Conservation (phyloP, 2,329 filamentous ascomycete genomes). For the Xylogone sp. region DNA sequence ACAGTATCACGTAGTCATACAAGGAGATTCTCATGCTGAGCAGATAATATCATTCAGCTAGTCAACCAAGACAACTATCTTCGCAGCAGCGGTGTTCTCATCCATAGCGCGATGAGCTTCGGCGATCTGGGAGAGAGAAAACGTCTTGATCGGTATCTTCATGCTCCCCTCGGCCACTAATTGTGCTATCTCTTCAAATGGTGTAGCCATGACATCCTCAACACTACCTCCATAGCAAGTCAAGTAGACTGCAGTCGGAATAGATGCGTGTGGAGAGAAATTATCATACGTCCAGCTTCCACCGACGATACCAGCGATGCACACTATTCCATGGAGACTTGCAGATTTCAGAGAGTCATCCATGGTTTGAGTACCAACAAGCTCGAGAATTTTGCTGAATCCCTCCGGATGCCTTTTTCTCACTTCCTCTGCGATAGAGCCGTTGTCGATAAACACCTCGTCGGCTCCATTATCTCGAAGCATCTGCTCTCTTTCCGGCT, state of each 20-base stretch:
- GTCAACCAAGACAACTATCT: slow-evolving; percentile 35
- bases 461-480: slow-evolving; percentile 36
- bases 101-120: slow-evolving; percentile 43
- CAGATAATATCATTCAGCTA: too few species aligned
- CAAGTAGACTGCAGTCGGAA: slow-evolving; percentile 35
- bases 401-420: slow-evolving; percentile 11
- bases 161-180: slow-evolving; percentile 35
- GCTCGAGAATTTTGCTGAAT: slow-evolving; percentile 43
- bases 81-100: slow-evolving; percentile 37
- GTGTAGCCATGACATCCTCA: slow-evolving; percentile 37
- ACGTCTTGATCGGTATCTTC: slow-evolving; percentile 36
- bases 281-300: slow-evolving; percentile 17
- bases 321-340: slow-evolving; percentile 36
- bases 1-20: background rate
- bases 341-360: slow-evolving; percentile 39
- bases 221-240: slow-evolving; percentile 36
- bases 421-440: slow-evolving; percentile 33
- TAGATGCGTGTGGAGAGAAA: slow-evolving; percentile 39
- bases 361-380: slow-evolving; percentile 39
- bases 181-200: slow-evolving; percentile 34
- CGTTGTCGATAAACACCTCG: slow-evolving; percentile 40
- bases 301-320: slow-evolving; percentile 35
- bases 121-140: slow-evolving; percentile 40
- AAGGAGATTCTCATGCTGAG: too few species aligned
- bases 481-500: slow-evolving; percentile 30